Evolutionary conservation across 2,329 filamentous ascomycete genomes (phyloP).

Genomic region (Colletotrichum shisoi): DNA sequence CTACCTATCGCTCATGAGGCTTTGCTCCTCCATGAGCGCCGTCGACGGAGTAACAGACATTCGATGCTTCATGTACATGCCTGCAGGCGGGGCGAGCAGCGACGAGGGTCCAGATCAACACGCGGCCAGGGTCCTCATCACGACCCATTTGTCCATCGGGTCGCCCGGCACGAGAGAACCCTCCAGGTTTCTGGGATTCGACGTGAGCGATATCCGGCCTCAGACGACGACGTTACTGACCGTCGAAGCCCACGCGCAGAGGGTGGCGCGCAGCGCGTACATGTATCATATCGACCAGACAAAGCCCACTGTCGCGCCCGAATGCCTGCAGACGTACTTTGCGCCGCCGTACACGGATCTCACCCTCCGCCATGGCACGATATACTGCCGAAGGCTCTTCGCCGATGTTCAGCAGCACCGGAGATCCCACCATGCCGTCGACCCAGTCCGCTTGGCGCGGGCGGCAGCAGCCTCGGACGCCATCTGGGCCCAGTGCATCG

Average conservation of each 20-base stretch:
- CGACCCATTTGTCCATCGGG: constrained; percentile 30
- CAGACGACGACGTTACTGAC: not conserved
- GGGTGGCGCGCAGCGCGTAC: constrained; percentile 18
- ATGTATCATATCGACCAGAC: constrained; percentile 32
- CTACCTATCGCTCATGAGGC: constrained; percentile 16
- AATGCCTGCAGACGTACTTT: constrained; percentile 26
- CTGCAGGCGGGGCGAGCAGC: not conserved
- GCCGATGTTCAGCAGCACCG: constrained; percentile 18
- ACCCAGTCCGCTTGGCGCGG: not conserved
- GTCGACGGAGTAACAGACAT: constrained; percentile 28
- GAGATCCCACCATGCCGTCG: constrained; percentile 5
- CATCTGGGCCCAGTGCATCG: constrained; percentile 19
- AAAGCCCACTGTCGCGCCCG: constrained; percentile 30
- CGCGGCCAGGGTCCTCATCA: constrained; percentile 15
- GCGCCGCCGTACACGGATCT: constrained; percentile 11
- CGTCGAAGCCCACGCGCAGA: not conserved
- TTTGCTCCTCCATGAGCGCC: constrained; percentile 28
- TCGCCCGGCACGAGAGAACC: constrained; percentile 29
- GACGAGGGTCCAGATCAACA: not conserved
- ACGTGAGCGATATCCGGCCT: constrained; percentile 26
- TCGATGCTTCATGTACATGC: constrained; percentile 32
- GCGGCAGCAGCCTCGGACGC: constrained; percentile 3
- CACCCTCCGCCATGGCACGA: constrained; percentile 16
- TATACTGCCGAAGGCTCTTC: constrained; percentile 31
- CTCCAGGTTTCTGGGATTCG: constrained; percentile 33